phyloP scores from a whole-genome alignment of 176 grass and related monocot genomes.

The Oryza punctata region DNA sequence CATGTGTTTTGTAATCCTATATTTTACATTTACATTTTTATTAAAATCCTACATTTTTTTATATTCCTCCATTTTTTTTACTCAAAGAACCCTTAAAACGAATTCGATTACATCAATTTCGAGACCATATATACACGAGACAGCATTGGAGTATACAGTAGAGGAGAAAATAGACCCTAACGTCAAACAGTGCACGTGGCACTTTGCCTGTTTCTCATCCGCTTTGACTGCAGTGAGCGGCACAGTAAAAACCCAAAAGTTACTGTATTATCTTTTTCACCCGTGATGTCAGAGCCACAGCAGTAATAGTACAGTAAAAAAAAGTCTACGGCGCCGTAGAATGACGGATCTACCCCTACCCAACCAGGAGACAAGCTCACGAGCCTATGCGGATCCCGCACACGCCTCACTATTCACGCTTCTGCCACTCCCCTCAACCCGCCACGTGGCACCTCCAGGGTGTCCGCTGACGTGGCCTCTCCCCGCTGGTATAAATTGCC shows the following conservation, averaged over 20 bases:
- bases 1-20: too few relatives aligned
- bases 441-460: neutral
- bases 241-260: neutral
- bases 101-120: too few relatives aligned
- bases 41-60: too few relatives aligned
- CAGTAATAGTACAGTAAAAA: neutral
- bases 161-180: too few relatives aligned
- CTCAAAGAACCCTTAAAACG: too few relatives aligned
- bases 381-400: neutral
- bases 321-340: neutral
- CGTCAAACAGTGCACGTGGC: too few relatives aligned
- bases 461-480: neutral
- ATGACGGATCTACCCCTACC: constrained; percentile 28
- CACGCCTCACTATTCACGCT: neutral
- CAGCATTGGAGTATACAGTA: too few relatives aligned
- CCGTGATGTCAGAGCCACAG: neutral
- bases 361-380: neutral
- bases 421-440: neutral
- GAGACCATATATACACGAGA: too few relatives aligned
- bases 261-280: neutral
- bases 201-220: too few relatives aligned
- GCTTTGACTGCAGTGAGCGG: too few relatives aligned
- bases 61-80: too few relatives aligned
- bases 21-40: too few relatives aligned
- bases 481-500: constrained; percentile 28